phyloP scores from a whole-genome alignment of 192 early-diverging fungal genomes.

The Coemansia guatemalensis region DNA sequence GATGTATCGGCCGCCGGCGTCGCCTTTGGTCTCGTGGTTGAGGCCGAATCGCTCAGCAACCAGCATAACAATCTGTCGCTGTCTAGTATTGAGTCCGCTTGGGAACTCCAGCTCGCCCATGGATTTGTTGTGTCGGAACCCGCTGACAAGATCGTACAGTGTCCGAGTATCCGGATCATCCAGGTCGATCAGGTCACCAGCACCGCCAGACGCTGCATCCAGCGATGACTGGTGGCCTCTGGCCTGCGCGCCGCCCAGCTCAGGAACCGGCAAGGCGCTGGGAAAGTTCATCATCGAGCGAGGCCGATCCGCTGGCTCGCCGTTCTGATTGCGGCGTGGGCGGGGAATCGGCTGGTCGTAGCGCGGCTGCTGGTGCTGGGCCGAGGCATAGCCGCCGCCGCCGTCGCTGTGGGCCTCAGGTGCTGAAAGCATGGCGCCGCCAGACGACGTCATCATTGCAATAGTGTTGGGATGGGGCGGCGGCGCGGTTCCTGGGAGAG shows the following conservation, averaged over 20 bases:
- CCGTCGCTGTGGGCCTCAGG: slow-evolving; percentile 25
- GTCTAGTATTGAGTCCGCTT: slow-evolving; percentile 58
- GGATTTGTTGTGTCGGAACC: slow-evolving; percentile 68
- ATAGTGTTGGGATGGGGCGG: slow-evolving; percentile 59
- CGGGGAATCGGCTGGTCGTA: slow-evolving; percentile 47
- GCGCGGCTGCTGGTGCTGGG: slow-evolving; percentile 37
- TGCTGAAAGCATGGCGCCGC: slow-evolving; percentile 15
- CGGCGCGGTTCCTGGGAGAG: slow-evolving; percentile 61
- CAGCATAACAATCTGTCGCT: slow-evolving; percentile 63
- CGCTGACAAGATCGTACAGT: slow-evolving; percentile 69
- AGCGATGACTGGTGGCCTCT: slow-evolving; percentile 27
- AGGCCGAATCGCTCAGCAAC: slow-evolving; percentile 72
- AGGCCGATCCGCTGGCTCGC: slow-evolving; percentile 30
- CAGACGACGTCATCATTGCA: slow-evolving; percentile 50
- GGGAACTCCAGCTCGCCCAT: slow-evolving; percentile 68
- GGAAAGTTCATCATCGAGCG: slow-evolving; percentile 50
- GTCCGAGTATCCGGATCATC: slow-evolving; percentile 69
- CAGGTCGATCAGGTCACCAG: slow-evolving; percentile 57
- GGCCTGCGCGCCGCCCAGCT: slow-evolving; percentile 7
- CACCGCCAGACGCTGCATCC: slow-evolving; percentile 9
- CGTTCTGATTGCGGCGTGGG: slow-evolving; percentile 34
- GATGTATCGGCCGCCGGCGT: slow-evolving; percentile 39
- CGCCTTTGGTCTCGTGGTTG: slow-evolving; percentile 54
- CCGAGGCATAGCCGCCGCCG: slow-evolving; percentile 11
- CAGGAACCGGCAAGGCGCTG: slow-evolving; percentile 46